Base-by-base conservation (phyloP, 1,284 basidiomycete genomes). In the Trichosporon sp. region DNA sequence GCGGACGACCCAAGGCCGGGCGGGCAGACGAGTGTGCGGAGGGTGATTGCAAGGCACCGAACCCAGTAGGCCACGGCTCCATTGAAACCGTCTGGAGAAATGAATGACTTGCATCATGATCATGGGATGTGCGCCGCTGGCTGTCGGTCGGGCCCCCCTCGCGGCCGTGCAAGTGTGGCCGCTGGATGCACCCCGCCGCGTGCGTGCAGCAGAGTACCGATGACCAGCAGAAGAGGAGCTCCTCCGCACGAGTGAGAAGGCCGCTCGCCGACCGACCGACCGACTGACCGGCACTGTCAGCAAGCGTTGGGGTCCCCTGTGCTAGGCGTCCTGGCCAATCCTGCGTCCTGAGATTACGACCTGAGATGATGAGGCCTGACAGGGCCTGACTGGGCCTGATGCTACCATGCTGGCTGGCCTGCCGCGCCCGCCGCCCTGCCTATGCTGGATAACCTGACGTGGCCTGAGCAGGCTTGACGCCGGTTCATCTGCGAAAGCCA, bases 301-400 rank as follows among this genome's bases (percentile, higher is more conserved):
- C n/a, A n/a, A n/a, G n/a, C 25, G 23, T 29, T 16, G 25, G 49
- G 7, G 25, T 54, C 49, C 49, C 49, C 25, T 54, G 49, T 29
- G 49, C 25, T n/a, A n/a, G 49, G 13, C 27, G 27, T 54, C 49
- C 49, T 54, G 49, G 25, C 49, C 40, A n/a, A 44, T 44, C 40
- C 7, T 44, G 46, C 27, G 21, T 29, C 49, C 49, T 54, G 49
- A 54, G 49, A 54, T 54, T 29, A 29, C 16, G 25, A n/a, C 49
- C 49, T 54, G 49, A 54, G 49, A 54, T 54, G 49, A 54, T 54
- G 40, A 44, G 49, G 49, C 49, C 49, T 54, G 49, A 54, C 27
- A 27, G 27, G 49, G 25, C 49, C 49, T 54, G 49, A 54, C 49
- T 27, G 27, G 49, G 49, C 49, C 49, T 54, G 49, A 29, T 29